Conservation (phyloP, 2,329 filamentous ascomycete species). For the Colletotrichum liaoningense region DNA sequence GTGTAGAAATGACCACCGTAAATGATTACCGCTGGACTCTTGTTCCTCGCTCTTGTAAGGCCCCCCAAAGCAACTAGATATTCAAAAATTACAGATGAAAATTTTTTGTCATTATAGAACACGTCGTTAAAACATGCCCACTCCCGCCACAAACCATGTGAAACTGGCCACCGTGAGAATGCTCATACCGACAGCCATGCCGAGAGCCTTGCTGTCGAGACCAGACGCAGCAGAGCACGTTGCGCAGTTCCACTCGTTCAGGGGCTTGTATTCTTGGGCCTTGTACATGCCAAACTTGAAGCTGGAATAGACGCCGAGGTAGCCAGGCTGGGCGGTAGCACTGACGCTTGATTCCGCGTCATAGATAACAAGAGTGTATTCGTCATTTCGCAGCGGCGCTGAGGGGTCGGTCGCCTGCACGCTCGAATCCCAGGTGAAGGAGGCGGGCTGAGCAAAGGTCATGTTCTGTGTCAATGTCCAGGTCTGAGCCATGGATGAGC, state of each 20-base stretch:
- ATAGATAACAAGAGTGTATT: conserved; percentile 72
- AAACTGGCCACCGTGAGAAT: conserved; percentile 69
- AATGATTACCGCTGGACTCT: conserved; percentile 34
- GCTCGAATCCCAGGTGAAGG: conserved; percentile 68
- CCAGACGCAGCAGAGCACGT: conserved; percentile 65
- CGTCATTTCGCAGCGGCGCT: conserved; percentile 61
- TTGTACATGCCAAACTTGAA: conserved; percentile 71
- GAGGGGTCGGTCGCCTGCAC: conserved; percentile 58
- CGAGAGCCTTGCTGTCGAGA: conserved; percentile 59
- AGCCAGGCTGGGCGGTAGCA: conserved; percentile 65
- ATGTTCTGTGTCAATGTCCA: conserved; percentile 75
- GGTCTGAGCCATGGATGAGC: conserved; percentile 61
- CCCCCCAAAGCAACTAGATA: conserved; percentile 5
- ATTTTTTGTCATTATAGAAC: not conserved
- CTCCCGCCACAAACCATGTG: conserved; percentile 67
- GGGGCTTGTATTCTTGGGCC: conserved; percentile 60
- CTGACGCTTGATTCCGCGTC: conserved; percentile 65
- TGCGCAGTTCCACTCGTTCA: conserved; percentile 65
- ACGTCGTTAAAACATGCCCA: conserved; percentile 48
- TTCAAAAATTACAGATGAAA: conserved; percentile 24
- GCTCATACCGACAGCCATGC: conserved; percentile 65
- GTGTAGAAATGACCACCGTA: conserved; percentile 1
- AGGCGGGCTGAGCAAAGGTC: conserved; percentile 63
- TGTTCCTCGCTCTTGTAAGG: conserved; percentile 12
- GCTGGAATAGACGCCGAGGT: conserved; percentile 59